Evolutionary conservation across 306 rosid species (phyloP).

Genomic region (Clitoria ternatea): DNA sequence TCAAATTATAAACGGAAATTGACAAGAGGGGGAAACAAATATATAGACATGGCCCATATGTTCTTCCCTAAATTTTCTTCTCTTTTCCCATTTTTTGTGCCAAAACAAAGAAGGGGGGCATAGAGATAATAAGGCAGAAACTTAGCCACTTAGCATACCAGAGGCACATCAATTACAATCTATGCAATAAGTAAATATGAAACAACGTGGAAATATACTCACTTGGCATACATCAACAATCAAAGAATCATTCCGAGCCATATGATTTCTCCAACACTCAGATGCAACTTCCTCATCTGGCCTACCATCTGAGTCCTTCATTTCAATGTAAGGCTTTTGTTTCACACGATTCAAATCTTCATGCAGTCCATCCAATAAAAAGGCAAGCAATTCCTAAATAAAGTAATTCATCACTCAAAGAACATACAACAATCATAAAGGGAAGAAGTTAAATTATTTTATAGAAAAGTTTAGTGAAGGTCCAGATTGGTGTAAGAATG

Average conservation of each 20-base stretch:
- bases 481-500: background rate
- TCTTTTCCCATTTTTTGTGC: background rate
- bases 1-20: background rate
- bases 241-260: constrained; percentile 95
- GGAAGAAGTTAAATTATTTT: constrained; percentile 12
- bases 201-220: constrained; percentile 33
- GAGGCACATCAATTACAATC: constrained; percentile 13
- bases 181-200: background rate
- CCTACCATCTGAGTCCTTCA: constrained; percentile 86
- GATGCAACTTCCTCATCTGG: constrained; percentile 92
- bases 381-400: constrained; percentile 92
- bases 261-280: constrained; percentile 96
- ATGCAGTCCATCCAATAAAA: constrained; percentile 96
- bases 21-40: background rate
- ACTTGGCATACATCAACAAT: constrained; percentile 99
- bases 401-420: constrained; percentile 22
- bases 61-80: background rate
- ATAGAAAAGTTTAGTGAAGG: background rate
- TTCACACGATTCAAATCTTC: constrained; percentile 99
- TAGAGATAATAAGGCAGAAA: background rate
- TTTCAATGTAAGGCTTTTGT: constrained; percentile 95
- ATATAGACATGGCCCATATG: background rate
- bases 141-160: background rate
- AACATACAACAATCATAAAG: constrained; percentile 15
- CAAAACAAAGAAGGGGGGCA: background rate